Percentiles rank a stretch among this genome's conserved stretches.
phyloP scores from a whole-genome alignment of 306 rosid genomes.

The Arachis stenosperma region DNA sequence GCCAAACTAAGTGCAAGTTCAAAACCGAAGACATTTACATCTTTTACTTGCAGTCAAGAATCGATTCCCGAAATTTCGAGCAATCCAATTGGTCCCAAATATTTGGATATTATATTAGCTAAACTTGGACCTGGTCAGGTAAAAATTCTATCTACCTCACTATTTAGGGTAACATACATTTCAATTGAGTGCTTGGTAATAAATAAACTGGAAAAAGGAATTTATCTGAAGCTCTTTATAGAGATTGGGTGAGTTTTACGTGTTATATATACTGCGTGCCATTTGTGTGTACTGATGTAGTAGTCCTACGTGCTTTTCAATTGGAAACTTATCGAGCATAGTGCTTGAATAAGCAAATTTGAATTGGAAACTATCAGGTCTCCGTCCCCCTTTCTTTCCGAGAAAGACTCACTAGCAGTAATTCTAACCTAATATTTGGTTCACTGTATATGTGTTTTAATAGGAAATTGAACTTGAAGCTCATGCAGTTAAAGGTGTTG shows the following conservation, averaged over 20 bases:
- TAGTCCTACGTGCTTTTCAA: not conserved
- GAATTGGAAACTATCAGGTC: not conserved
- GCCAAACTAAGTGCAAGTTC: constrained; percentile 50
- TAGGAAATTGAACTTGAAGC: constrained; percentile 98
- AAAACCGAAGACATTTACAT: constrained; percentile 75
- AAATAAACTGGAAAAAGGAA: constrained; percentile 6
- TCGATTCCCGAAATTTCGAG: constrained; percentile 64
- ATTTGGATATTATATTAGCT: constrained; percentile 67
- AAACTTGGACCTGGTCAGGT: constrained; percentile 94
- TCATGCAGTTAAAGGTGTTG: constrained; percentile 95
- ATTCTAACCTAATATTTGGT: not conserved
- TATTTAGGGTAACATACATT: not conserved
- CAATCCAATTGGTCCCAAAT: constrained; percentile 51
- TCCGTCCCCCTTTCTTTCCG: too few species aligned
- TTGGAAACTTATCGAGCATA: not conserved
- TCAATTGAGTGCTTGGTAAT: not conserved
- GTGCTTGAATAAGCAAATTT: not conserved
- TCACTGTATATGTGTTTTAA: constrained; percentile 15
- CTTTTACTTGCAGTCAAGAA: constrained; percentile 80
- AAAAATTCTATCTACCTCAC: constrained; percentile 15
- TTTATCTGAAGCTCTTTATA: not conserved
- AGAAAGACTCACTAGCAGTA: constrained; percentile 27
- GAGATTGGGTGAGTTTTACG: not conserved
- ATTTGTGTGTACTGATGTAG: not conserved
- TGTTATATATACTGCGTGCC: not conserved